A percentile compares a stretch with the other conserved stretches of the same genome.
Evolutionary conservation across 192 early-diverging fungal species (phyloP).

Genomic region (Mortierella antarctica): DNA sequence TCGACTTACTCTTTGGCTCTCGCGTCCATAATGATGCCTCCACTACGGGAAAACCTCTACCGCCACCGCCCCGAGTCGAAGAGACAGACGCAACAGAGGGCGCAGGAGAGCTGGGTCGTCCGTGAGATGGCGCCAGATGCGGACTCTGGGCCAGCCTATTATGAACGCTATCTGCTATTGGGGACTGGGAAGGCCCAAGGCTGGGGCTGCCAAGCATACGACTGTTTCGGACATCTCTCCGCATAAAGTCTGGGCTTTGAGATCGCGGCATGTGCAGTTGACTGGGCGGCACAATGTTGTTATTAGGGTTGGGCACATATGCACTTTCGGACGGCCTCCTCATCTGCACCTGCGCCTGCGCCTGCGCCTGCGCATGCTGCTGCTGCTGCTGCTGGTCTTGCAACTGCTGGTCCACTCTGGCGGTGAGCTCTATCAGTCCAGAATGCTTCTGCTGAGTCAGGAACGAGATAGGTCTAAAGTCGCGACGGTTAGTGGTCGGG

Average conservation of each 20-base stretch:
- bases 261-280: slow-evolving; percentile 33
- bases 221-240: slow-evolving; percentile 2
- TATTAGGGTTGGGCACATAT: slow-evolving; percentile 43
- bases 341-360: background rate
- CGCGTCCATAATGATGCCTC: slow-evolving; percentile 17
- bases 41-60: slow-evolving; percentile 1
- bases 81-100: background rate
- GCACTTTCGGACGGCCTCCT: slow-evolving; percentile 4
- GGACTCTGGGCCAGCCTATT: slow-evolving; percentile 25
- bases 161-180: background rate
- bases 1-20: slow-evolving; percentile 28
- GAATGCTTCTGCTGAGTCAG: slow-evolving; percentile 26
- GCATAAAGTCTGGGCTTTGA: slow-evolving; percentile 23
- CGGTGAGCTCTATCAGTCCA: background rate
- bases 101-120: slow-evolving; percentile 25
- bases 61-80: background rate
- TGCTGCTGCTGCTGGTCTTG: slow-evolving; percentile 17
- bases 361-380: background rate
- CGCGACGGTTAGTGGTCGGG: slow-evolving; percentile 15
- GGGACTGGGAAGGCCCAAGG: slow-evolving; percentile 14
- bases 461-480: slow-evolving; percentile 43
- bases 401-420: slow-evolving; percentile 3
- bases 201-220: slow-evolving; percentile 43
- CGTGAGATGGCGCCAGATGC: slow-evolving; percentile 1
- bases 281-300: slow-evolving; percentile 37